Percentiles rank a stretch among this genome's conserved stretches.
Evolutionary conservation across 139 green algal genomes (phyloP).

Genomic region (Chlamydomonas incerta): DNA sequence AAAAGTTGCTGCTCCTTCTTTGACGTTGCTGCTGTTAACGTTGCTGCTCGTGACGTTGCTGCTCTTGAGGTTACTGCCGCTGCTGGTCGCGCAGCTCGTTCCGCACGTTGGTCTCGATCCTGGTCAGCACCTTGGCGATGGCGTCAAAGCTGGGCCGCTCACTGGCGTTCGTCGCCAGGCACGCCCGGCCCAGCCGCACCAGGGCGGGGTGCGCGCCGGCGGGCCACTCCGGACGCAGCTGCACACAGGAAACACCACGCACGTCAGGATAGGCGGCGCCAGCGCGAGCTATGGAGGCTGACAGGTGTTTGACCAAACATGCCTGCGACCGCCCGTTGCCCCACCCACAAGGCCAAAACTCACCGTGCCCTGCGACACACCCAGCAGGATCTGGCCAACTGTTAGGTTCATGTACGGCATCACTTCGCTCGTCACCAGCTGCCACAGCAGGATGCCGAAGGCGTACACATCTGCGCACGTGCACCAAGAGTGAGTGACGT

Average conservation of each 20-base stretch:
- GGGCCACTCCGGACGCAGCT: conserved; percentile 27
- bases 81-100: no score
- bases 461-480: conserved; percentile 9
- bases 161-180: conserved; percentile 6
- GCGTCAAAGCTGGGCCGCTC: conserved; percentile 25
- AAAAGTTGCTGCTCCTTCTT: no score
- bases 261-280: no score
- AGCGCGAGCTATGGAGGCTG: no score
- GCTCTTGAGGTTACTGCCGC: no score
- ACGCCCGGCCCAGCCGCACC: conserved; percentile 22
- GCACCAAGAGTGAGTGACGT: no score
- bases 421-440: conserved; percentile 13
- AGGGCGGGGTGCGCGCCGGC: conserved; percentile 7
- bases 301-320: not conserved
- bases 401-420: conserved; percentile 32
- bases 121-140: conserved; percentile 6
- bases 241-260: not conserved
- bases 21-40: no score
- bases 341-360: no score
- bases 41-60: no score
- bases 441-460: conserved; percentile 35
- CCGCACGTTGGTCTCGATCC: no score
- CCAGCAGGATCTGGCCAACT: conserved; percentile 18
- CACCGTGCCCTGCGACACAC: conserved; percentile 19
- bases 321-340: no score